Evolutionary conservation across 768 basidiomycete genomes (phyloP).

Genomic region (Auricularia heimuer): DNA sequence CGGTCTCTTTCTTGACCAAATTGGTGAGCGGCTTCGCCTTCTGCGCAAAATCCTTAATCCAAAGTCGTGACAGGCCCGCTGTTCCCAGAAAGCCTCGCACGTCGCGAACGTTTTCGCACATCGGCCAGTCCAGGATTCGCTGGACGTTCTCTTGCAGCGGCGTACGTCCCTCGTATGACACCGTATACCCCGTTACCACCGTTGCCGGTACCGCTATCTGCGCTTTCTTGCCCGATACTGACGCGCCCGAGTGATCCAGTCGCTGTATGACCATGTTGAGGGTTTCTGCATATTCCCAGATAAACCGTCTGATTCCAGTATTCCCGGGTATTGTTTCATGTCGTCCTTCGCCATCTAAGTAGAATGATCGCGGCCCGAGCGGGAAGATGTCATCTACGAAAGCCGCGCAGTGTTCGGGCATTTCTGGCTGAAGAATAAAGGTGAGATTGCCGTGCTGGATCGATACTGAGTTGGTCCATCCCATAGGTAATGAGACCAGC

Average conservation of each 20-base stretch:
- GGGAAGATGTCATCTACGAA: conserved; percentile 19
- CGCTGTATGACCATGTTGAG: conserved; percentile 17
- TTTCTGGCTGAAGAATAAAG: conserved; percentile 10
- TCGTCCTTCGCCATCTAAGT: conserved; percentile 4
- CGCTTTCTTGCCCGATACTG: conserved; percentile 24
- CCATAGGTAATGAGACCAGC: conserved; percentile 7
- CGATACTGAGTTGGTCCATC: conserved; percentile 8
- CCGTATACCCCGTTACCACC: conserved; percentile 21
- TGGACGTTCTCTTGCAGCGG: conserved; percentile 15
- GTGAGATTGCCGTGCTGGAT: conserved; percentile 8
- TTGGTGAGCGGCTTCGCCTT: conserved; percentile 9
- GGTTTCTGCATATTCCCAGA: conserved; percentile 18
- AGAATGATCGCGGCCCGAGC: conserved; percentile 12
- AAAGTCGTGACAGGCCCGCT: conserved; percentile 10
- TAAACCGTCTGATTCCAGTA: conserved; percentile 18
- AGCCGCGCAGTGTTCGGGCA: neutral
- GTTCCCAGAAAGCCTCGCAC: conserved; percentile 15
- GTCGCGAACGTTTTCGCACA: conserved; percentile 8
- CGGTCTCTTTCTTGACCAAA: conserved; percentile 6
- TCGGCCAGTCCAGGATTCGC: conserved; percentile 20
- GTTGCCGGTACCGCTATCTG: conserved; percentile 14
- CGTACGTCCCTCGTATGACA: conserved; percentile 22
- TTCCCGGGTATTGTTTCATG: conserved; percentile 16
- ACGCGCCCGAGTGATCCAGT: conserved; percentile 20
- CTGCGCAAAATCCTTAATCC: conserved; percentile 10